Evolutionary conservation across 345 rosid genomes (phyloP).

Genomic region (Anacardium occidentale): DNA sequence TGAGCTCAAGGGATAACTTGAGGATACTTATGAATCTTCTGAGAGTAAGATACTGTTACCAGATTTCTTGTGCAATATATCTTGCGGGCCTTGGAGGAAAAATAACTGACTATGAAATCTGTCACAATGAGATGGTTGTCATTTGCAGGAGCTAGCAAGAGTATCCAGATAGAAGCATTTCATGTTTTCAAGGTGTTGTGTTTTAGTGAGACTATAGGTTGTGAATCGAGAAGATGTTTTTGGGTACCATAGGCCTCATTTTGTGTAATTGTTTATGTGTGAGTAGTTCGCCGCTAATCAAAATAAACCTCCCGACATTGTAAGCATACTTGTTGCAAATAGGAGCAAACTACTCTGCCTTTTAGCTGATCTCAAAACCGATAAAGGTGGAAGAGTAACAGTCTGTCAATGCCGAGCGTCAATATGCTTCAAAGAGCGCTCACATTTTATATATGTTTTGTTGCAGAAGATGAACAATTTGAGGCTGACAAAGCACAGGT

Average conservation of each 20-base stretch:
- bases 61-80: not conserved
- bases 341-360: constrained; percentile 70
- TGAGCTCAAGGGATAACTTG: constrained; percentile 85
- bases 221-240: not conserved
- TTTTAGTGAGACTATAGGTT: not conserved
- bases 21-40: constrained; percentile 96
- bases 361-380: constrained; percentile 65
- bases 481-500: constrained; percentile 96
- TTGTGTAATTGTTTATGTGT: not conserved
- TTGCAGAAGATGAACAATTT: constrained; percentile 87
- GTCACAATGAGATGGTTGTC: not conserved
- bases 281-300: constrained; percentile 82
- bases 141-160: constrained; percentile 88
- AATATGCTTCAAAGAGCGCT: not conserved
- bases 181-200: constrained; percentile 86
- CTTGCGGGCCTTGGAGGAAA: not conserved
- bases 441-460: not conserved
- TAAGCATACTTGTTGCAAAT: constrained; percentile 60
- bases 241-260: not conserved
- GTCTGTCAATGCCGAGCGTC: not conserved
- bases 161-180: constrained; percentile 96
- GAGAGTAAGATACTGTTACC: constrained; percentile 46
- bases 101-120: not conserved
- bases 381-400: constrained; percentile 48
- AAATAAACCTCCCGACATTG: constrained; percentile 64